Evolutionary conservation across 1,139 yeast genomes (phyloP).

Genomic region (Williopsis jadinii): DNA sequence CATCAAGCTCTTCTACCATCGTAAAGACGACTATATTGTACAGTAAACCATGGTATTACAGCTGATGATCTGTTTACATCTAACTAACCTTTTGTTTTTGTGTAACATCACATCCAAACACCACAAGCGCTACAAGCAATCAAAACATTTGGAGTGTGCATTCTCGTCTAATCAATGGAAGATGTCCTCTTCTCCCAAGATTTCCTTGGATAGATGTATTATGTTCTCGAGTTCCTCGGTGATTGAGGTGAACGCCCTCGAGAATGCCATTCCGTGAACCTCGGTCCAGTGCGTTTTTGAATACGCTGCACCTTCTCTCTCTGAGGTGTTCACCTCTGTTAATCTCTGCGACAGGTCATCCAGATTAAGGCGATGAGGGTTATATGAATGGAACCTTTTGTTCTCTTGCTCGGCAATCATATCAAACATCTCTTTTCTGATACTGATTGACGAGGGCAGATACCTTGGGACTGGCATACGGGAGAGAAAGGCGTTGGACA

Average conservation of each 20-base stretch:
- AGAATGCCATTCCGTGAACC: conserved; percentile 42
- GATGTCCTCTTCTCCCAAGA: conserved; percentile 36
- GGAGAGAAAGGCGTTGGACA: conserved; percentile 33
- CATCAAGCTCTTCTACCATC: too few relatives aligned
- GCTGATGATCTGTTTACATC: too few relatives aligned
- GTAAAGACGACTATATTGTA: too few relatives aligned
- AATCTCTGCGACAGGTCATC: conserved; percentile 11
- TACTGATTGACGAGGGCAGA: conserved; percentile 36
- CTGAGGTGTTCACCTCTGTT: conserved; percentile 5
- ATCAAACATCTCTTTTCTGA: conserved; percentile 38
- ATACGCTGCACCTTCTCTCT: conserved; percentile 17
- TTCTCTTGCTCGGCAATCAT: conserved; percentile 20
- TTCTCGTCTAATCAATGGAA: conserved; percentile 3
- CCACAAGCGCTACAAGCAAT: too few relatives aligned
- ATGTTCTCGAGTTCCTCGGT: conserved; percentile 36
- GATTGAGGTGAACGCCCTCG: conserved; percentile 40
- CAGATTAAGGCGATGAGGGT: background rate
- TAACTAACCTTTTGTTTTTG: too few relatives aligned
- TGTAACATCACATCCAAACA: too few relatives aligned
- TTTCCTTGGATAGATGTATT: conserved; percentile 31
- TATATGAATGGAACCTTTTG: background rate
- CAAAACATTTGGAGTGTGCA: too few relatives aligned
- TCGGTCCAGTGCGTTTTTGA: conserved; percentile 36
- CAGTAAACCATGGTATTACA: too few relatives aligned
- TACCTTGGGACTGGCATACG: conserved; percentile 30